Percentiles rank a stretch among this genome's conserved stretches.
Evolutionary conservation across 305 asterid species (phyloP).

Genomic region (Solanum aculeatissimum): DNA sequence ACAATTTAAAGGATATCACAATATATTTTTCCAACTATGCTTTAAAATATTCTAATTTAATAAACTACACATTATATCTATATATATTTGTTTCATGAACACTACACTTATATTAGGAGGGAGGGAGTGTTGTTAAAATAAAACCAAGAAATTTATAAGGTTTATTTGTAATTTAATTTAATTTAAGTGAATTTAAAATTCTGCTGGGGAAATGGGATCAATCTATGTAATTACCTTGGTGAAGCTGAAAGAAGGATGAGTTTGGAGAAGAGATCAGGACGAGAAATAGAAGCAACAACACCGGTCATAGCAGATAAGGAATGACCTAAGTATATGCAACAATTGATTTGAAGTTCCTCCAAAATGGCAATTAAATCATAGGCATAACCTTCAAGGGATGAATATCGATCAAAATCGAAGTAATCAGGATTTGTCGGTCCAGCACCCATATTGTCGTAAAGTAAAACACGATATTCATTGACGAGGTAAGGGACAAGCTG

Average conservation of each 20-base stretch:
- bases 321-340: slow-evolving; percentile 64
- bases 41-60: too few relatives aligned
- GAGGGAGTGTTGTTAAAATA: too few relatives aligned
- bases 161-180: too few relatives aligned
- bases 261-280: slow-evolving; percentile 53
- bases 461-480: slow-evolving; percentile 32
- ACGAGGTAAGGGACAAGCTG: slow-evolving; percentile 59
- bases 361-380: slow-evolving; percentile 54
- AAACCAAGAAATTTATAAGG: too few relatives aligned
- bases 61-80: too few relatives aligned
- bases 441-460: slow-evolving; percentile 77
- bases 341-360: slow-evolving; percentile 34
- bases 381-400: slow-evolving; percentile 63
- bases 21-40: too few relatives aligned
- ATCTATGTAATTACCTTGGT: slow-evolving; percentile 6
- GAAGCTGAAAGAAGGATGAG: slow-evolving; percentile 49
- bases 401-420: slow-evolving; percentile 64
- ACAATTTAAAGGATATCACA: too few relatives aligned
- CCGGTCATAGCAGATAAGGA: slow-evolving; percentile 74
- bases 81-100: too few relatives aligned
- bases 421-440: slow-evolving; percentile 73
- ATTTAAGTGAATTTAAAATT: too few relatives aligned
- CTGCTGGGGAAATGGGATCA: too few relatives aligned
- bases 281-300: slow-evolving; percentile 54
- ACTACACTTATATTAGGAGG: too few relatives aligned